phyloP scores from a whole-genome alignment of 805 yeast genomes.

The Cyberlindnera xishuangbannaensis region DNA sequence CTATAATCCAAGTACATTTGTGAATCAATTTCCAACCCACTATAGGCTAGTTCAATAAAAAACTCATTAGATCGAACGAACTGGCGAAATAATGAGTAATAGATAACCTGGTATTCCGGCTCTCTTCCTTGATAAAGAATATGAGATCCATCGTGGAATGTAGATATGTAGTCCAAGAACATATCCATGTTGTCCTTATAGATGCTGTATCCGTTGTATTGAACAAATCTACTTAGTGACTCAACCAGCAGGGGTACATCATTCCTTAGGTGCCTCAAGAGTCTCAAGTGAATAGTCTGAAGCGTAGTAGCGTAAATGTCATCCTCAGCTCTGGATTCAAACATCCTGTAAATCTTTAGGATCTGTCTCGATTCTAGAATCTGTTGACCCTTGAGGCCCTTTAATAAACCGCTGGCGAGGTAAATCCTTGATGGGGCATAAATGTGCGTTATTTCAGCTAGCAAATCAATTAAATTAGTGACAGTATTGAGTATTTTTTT shows the following conservation, averaged over 20 bases:
- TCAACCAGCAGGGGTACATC: slow-evolving; percentile 19
- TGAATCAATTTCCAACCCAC: slow-evolving; percentile 11
- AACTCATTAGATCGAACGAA: slow-evolving; percentile 15
- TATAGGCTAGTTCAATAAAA: slow-evolving; percentile 25
- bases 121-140: slow-evolving; percentile 4
- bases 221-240: slow-evolving; percentile 18
- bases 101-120: slow-evolving; percentile 22
- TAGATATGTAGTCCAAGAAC: slow-evolving; percentile 32
- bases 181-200: slow-evolving; percentile 32
- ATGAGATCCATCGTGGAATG: slow-evolving; percentile 12
- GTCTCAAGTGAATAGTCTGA: slow-evolving; percentile 46
- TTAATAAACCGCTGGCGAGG: slow-evolving; percentile 47
- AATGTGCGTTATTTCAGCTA: slow-evolving; percentile 42
- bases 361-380: slow-evolving; percentile 26
- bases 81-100: slow-evolving; percentile 21
- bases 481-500: slow-evolving; percentile 26
- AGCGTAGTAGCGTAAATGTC: slow-evolving; percentile 43
- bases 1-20: slow-evolving; percentile 16
- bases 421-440: slow-evolving; percentile 72
- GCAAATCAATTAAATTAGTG: slow-evolving; percentile 34
- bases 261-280: slow-evolving; percentile 36
- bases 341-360: slow-evolving; percentile 28
- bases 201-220: slow-evolving; percentile 28
- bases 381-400: slow-evolving; percentile 37
- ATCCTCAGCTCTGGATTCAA: slow-evolving; percentile 40